Percentiles rank a stretch among this genome's conserved stretches.
phyloP scores from a whole-genome alignment of 176 grass and related monocot species.

The Hsuehochloa calcarea region DNA sequence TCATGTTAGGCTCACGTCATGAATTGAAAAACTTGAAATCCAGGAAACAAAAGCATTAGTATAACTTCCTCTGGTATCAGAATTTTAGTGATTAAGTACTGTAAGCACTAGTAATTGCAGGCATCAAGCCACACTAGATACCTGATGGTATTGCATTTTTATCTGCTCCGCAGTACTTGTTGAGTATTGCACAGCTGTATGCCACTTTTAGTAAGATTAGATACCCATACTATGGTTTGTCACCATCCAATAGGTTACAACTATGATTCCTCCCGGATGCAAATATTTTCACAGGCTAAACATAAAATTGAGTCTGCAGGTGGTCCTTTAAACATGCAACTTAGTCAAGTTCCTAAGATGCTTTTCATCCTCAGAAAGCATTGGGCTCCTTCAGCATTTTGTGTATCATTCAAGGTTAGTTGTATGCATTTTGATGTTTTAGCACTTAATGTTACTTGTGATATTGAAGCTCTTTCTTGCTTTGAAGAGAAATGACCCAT shows the following conservation, averaged over 20 bases:
- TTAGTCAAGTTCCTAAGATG: constrained; percentile 93
- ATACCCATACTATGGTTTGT: background rate
- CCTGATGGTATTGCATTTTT: background rate
- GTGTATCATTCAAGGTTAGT: constrained; percentile 88
- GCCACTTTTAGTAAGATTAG: background rate
- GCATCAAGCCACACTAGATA: background rate
- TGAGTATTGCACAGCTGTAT: background rate
- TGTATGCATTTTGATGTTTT: background rate
- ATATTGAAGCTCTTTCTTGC: background rate
- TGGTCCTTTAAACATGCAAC: constrained; percentile 85
- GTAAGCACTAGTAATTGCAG: background rate
- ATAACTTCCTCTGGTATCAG: background rate
- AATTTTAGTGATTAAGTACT: background rate
- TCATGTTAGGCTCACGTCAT: background rate
- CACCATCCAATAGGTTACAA: background rate
- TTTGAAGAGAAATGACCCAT: background rate
- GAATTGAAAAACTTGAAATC: constrained; percentile 5
- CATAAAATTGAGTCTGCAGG: constrained; percentile 91
- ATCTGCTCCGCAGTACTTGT: background rate
- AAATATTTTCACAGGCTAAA: constrained; percentile 57
- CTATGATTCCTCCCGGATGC: background rate
- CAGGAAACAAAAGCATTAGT: background rate
- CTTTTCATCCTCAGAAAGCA: constrained; percentile 64
- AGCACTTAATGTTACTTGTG: background rate
- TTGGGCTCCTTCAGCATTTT: constrained; percentile 85